Conservation (phyloP, 768 basidiomycete species). For the Scleroderma citrinum region DNA sequence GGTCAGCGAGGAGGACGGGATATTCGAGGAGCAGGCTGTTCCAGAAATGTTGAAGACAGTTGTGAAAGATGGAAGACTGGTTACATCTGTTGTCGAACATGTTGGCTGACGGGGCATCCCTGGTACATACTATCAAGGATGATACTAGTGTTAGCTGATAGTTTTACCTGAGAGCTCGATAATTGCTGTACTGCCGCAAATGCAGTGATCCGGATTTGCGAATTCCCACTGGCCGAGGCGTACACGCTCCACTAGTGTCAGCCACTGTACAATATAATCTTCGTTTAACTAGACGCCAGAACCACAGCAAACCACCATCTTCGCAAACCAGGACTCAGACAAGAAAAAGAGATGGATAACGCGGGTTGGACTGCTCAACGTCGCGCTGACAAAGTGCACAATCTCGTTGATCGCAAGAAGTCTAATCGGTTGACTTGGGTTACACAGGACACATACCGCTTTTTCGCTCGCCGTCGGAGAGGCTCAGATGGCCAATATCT, state of each 20-base stretch:
- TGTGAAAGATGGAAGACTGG: conserved; percentile 74
- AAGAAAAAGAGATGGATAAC: conserved; percentile 51
- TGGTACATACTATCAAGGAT: background rate
- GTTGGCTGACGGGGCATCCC: conserved; percentile 38
- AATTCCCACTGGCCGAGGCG: too few relatives aligned
- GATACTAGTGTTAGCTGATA: background rate
- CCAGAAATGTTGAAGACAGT: conserved; percentile 95
- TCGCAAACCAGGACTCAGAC: background rate
- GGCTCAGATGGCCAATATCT: conserved; percentile 45
- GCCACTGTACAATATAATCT: too few relatives aligned
- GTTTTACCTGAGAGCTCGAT: too few relatives aligned
- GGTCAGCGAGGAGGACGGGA: conserved; percentile 84
- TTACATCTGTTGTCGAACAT: conserved; percentile 89
- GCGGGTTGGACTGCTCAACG: conserved; percentile 71
- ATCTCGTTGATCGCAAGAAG: background rate
- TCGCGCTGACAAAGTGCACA: conserved; percentile 49
- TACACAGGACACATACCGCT: conserved; percentile 28
- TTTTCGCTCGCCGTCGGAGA: conserved; percentile 25
- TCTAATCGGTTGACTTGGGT: conserved; percentile 4
- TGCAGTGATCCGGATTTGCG: too few relatives aligned
- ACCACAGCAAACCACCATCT: background rate
- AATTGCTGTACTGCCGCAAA: too few relatives aligned
- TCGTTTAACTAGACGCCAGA: too few relatives aligned
- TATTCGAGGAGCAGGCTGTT: conserved; percentile 83
- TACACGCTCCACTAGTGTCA: too few relatives aligned